These are phyloP conservation scores for Teunomyces gatunensis DNA, from an alignment of 805 yeast species.

Conservation along the genomic window DNA sequence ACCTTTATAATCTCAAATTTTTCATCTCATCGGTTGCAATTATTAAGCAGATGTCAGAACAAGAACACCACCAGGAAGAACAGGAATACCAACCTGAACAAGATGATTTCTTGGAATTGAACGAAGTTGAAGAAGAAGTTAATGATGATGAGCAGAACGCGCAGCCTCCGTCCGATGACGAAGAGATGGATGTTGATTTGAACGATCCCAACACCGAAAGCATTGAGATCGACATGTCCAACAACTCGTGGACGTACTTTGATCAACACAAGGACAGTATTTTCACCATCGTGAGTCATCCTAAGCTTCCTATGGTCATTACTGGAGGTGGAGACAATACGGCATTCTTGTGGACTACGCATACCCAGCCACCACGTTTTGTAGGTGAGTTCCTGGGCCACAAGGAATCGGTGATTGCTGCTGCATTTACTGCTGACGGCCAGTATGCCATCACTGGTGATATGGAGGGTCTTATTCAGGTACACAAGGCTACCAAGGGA, in stretches of 20 bases:
- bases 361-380: conserved; percentile 76
- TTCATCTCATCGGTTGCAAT: conserved; percentile 4
- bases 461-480: conserved; percentile 84
- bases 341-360: conserved; percentile 91
- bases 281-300: conserved; percentile 79
- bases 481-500: conserved; percentile 66
- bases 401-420: conserved; percentile 82
- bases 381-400: conserved; percentile 78
- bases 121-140: conserved; percentile 36
- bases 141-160: conserved; percentile 22
- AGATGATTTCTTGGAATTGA: conserved; percentile 26
- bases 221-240: conserved; percentile 80
- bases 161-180: conserved; percentile 35
- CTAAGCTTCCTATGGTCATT: conserved; percentile 78
- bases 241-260: conserved; percentile 86
- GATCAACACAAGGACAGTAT: conserved; percentile 89
- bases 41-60: conserved; percentile 4
- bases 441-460: conserved; percentile 82
- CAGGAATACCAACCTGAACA: conserved; percentile 17
- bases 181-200: conserved; percentile 32
- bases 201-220: conserved; percentile 44
- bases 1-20: neutral
- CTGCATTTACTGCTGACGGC: conserved; percentile 84
- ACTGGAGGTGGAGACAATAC: conserved; percentile 94
- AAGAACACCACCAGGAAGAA: conserved; percentile 11